Evolutionary conservation across 495 filamentous ascomycete genomes (phyloP).

Genomic region (Neurospora sp.): DNA sequence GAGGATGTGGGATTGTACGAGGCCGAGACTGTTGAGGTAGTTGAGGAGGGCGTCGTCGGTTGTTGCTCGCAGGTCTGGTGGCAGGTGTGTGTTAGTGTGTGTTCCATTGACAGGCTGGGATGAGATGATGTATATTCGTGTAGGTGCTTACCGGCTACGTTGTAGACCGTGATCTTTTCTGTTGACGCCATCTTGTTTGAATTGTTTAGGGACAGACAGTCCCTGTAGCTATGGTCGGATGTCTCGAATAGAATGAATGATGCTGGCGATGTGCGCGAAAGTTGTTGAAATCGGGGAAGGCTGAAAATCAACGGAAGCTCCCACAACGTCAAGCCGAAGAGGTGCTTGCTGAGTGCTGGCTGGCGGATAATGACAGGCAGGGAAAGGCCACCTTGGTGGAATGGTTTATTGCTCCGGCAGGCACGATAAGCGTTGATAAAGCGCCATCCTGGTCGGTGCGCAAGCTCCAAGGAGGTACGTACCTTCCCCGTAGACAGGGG

Average conservation of each 20-base stretch:
- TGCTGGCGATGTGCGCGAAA: not conserved
- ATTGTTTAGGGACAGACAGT: not conserved
- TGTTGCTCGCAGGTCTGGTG: conserved; percentile 85
- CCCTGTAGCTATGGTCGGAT: not conserved
- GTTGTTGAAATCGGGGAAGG: not conserved
- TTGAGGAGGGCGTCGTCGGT: conserved; percentile 89
- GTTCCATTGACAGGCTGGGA: not conserved
- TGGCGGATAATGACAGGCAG: not conserved
- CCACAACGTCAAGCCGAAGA: not conserved
- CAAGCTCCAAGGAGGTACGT: not conserved
- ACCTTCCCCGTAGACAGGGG: not conserved
- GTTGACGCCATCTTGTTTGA: conserved; percentile 30
- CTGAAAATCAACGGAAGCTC: not conserved
- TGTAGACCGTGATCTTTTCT: conserved; percentile 58
- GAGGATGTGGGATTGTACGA: conserved; percentile 68
- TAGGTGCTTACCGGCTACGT: conserved; percentile 45
- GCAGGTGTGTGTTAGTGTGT: not conserved
- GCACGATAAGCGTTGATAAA: not conserved
- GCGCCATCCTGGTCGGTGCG: not conserved
- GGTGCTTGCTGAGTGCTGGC: not conserved
- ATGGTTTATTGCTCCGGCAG: not conserved
- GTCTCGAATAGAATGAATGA: not conserved
- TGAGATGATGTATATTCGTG: not conserved
- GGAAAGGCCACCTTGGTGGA: conserved; percentile 3
- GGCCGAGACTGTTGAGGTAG: conserved; percentile 77